phyloP scores from a whole-genome alignment of 257 asterid genomes.

The Misopates orontium region DNA sequence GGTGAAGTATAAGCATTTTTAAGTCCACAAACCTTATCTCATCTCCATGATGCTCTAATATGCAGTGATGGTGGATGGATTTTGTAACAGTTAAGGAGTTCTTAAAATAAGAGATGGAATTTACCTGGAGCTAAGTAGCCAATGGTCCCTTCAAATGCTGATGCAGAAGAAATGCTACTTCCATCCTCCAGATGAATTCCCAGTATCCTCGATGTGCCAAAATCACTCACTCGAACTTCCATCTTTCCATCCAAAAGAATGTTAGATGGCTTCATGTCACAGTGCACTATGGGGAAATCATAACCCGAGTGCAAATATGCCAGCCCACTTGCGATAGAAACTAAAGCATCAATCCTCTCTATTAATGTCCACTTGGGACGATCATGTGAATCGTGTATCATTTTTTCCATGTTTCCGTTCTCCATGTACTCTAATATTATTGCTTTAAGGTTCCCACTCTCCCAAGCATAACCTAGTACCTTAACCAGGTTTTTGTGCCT shows the following conservation, averaged over 20 bases:
- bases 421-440: slow-evolving; percentile 78
- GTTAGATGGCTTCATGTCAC: slow-evolving; percentile 89
- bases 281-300: slow-evolving; percentile 78
- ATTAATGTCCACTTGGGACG: slow-evolving; percentile 39
- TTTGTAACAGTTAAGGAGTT: background rate
- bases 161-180: slow-evolving; percentile 44
- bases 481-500: slow-evolving; percentile 77
- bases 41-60: background rate
- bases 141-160: slow-evolving; percentile 82
- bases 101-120: background rate
- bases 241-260: slow-evolving; percentile 57
- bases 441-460: slow-evolving; percentile 64
- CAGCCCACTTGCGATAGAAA: slow-evolving; percentile 59
- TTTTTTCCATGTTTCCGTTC: slow-evolving; percentile 68
- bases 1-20: background rate
- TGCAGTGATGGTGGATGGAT: background rate
- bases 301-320: slow-evolving; percentile 75
- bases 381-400: slow-evolving; percentile 41
- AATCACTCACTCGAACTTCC: slow-evolving; percentile 78
- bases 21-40: background rate
- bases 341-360: slow-evolving; percentile 52
- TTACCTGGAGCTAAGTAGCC: slow-evolving; percentile 95
- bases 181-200: slow-evolving; percentile 62
- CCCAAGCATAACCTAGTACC: slow-evolving; percentile 82
- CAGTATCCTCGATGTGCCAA: slow-evolving; percentile 80